Conservation (phyloP, 2,329 filamentous ascomycete genomes). For the Neophaeococcomyces aloes region DNA sequence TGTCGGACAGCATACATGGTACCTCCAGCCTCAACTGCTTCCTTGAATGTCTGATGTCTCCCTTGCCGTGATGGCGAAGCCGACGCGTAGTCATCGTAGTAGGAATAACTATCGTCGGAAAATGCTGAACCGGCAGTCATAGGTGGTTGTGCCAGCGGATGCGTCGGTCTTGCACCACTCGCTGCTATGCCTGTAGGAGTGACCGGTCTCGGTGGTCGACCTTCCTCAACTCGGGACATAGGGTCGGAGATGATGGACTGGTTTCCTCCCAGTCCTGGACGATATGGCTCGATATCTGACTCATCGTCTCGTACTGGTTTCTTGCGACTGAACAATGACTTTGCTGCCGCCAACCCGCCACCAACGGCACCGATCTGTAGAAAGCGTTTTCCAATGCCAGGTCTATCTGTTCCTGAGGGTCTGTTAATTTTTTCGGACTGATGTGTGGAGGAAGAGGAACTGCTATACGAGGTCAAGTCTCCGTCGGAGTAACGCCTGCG, state of each 20-base stretch:
- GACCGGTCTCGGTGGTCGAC: constrained; percentile 40
- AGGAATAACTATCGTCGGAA: constrained; percentile 26
- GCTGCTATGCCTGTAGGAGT: constrained; percentile 28
- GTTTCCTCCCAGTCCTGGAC: constrained; percentile 39
- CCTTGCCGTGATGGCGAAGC: constrained; percentile 28
- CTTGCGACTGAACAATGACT: constrained; percentile 47
- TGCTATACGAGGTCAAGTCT: constrained; percentile 7
- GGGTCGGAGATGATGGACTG: constrained; percentile 36
- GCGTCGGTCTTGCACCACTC: constrained; percentile 20
- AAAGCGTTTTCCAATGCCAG: constrained; percentile 50
- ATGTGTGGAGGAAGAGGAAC: constrained; percentile 4
- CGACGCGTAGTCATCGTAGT: constrained; percentile 32
- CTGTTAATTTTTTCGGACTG: not conserved
- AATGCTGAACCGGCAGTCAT: constrained; percentile 22
- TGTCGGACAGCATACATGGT: constrained; percentile 50
- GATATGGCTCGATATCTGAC: constrained; percentile 43
- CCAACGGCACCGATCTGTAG: constrained; percentile 51
- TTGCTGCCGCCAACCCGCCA: constrained; percentile 53
- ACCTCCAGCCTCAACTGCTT: constrained; percentile 56
- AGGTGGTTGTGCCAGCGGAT: constrained; percentile 24
- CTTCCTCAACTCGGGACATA: constrained; percentile 41
- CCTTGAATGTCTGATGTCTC: constrained; percentile 41
- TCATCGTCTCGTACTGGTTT: constrained; percentile 44
- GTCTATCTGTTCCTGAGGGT: not conserved
- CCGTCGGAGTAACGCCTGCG: constrained; percentile 6